Percentiles rank a stretch among this genome's conserved stretches.
These are phyloP conservation scores for Clonostachys rhizophaga DNA, from an alignment of 2,329 filamentous ascomycete species.

Conservation along the genomic window DNA sequence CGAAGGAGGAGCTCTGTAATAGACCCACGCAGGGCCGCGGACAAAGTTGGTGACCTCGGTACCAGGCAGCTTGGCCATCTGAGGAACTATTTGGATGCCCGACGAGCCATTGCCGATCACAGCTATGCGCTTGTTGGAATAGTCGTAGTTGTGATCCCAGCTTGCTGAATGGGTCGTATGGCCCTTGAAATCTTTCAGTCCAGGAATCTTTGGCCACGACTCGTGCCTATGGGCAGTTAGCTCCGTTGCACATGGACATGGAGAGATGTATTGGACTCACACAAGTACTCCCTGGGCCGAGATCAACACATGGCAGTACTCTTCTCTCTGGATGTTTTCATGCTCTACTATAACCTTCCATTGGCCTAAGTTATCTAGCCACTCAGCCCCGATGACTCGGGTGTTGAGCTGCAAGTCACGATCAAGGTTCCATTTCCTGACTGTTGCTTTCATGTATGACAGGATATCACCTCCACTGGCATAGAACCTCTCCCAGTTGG, in stretches of 20 bases:
- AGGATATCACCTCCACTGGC: constrained; percentile 51
- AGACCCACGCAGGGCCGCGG: constrained; percentile 13
- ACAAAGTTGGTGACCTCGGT: neutral
- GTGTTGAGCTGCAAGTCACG: constrained; percentile 42
- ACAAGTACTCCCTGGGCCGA: neutral
- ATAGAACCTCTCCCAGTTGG: constrained; percentile 54
- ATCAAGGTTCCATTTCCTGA: constrained; percentile 40
- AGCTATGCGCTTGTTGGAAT: constrained; percentile 16
- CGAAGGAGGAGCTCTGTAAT: constrained; percentile 17
- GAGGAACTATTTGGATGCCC: constrained; percentile 21
- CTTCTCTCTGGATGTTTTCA: no score
- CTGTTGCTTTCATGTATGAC: constrained; percentile 42
- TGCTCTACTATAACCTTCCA: constrained; percentile 35
- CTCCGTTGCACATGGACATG: no score
- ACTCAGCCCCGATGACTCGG: constrained; percentile 19
- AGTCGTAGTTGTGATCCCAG: constrained; percentile 25
- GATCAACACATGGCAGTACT: no score
- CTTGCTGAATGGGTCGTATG: constrained; percentile 34
- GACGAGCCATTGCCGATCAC: constrained; percentile 24
- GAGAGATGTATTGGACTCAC: neutral
- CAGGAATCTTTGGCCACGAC: constrained; percentile 39
- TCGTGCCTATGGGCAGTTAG: constrained; percentile 25
- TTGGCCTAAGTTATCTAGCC: constrained; percentile 12
- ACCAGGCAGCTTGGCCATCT: neutral
- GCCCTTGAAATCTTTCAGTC: constrained; percentile 38